These are phyloP conservation scores for Saccharum hybrid DNA, from an alignment of 202 grass and related monocot genomes.

Conservation along the genomic window DNA sequence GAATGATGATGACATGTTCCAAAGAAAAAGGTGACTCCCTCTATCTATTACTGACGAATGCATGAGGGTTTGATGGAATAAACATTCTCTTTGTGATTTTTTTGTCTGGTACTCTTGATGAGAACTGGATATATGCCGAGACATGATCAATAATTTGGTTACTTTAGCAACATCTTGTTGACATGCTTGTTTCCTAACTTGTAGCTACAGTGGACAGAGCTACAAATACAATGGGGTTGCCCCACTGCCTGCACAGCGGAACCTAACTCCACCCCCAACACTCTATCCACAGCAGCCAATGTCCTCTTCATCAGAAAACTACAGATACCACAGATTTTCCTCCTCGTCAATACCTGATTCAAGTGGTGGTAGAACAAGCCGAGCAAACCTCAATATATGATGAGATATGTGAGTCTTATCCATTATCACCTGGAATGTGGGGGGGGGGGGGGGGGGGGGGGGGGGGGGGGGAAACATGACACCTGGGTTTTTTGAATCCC, in stretches of 20 bases:
- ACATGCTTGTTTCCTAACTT: conserved; percentile 2
- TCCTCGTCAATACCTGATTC: conserved; percentile 60
- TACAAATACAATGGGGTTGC: conserved; percentile 77
- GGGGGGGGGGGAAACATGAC: too few species aligned
- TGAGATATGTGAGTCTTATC: conserved; percentile 27
- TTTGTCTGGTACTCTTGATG: neutral
- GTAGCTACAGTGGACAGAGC: conserved; percentile 63
- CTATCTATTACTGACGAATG: conserved; percentile 10
- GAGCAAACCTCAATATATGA: conserved; percentile 77
- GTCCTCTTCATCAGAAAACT: conserved; percentile 70
- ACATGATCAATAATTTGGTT: neutral
- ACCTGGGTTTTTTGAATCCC: conserved; percentile 1
- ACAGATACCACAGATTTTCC: conserved; percentile 82
- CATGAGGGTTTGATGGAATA: neutral
- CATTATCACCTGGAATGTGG: neutral
- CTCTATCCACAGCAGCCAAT: conserved; percentile 86
- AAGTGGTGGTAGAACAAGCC: conserved; percentile 55
- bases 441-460: too few species aligned
- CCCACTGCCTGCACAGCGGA: conserved; percentile 81
- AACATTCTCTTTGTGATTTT: conserved; percentile 4
- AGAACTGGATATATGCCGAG: conserved; percentile 8
- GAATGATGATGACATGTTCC: conserved; percentile 75
- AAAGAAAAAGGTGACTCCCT: conserved; percentile 73
- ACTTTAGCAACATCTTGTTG: conserved; percentile 15
- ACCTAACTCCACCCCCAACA: conserved; percentile 78